Conservation (phyloP, 2,329 filamentous ascomycete genomes). For the Hypoxylon sp. region DNA sequence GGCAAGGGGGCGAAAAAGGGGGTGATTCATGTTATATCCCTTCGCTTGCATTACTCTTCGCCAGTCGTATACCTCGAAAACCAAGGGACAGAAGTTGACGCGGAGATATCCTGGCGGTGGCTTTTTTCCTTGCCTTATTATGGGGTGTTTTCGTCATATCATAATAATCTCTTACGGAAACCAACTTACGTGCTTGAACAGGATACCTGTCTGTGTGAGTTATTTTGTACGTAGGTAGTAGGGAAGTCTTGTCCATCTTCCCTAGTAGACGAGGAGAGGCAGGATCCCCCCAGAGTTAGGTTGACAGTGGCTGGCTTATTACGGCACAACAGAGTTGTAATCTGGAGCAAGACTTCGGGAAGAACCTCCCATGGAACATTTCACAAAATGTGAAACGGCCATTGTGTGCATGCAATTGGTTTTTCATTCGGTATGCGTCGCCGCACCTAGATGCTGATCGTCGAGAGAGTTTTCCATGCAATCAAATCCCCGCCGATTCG, state of each 20-base stretch:
- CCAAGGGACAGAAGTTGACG: slow-evolving; percentile 80
- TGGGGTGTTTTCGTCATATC: not conserved
- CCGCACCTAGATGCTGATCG: slow-evolving; percentile 55
- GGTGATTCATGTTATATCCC: slow-evolving; percentile 64
- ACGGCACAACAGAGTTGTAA: slow-evolving; percentile 32
- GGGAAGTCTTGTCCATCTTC: slow-evolving; percentile 26
- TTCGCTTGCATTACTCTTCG: slow-evolving; percentile 78
- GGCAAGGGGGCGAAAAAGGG: slow-evolving; percentile 72
- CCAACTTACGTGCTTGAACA: slow-evolving; percentile 18
- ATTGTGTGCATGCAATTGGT: slow-evolving; percentile 71
- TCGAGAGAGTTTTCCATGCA: slow-evolving; percentile 33
- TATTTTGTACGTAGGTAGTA: not conserved
- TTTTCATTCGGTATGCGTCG: slow-evolving; percentile 58
- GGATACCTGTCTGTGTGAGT: slow-evolving; percentile 10
- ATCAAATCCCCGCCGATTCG: slow-evolving; percentile 44
- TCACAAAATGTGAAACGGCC: slow-evolving; percentile 81
- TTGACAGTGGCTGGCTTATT: slow-evolving; percentile 27
- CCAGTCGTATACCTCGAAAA: slow-evolving; percentile 94
- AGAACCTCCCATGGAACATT: slow-evolving; percentile 82
- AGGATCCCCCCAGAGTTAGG: slow-evolving; percentile 23
- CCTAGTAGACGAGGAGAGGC: not conserved
- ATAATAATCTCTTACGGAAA: slow-evolving; percentile 20
- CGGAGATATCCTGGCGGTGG: slow-evolving; percentile 88
- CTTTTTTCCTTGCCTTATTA: slow-evolving; percentile 22
- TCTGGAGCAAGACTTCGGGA: slow-evolving; percentile 72